Evolutionary conservation across 805 yeast genomes (phyloP), one percentile per base, ranked within the genome.

Genomic region (Barnettozyma vustinii): DNA sequence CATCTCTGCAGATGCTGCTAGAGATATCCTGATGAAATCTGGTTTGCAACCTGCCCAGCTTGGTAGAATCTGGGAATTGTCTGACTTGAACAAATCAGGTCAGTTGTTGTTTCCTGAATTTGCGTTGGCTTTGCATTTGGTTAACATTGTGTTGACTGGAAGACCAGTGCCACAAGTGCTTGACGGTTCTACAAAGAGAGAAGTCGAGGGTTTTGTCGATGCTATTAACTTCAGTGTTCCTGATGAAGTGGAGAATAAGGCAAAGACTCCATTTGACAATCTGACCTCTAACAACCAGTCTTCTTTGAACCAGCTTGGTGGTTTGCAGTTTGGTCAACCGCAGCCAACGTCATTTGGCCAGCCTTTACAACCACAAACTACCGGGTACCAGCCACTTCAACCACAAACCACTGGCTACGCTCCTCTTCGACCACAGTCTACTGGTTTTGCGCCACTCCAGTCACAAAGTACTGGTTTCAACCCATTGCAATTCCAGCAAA

Each of bases 11-110:
- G 83, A 80, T 42, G 72, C 84, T 6, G 96, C 96, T 15, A 80
- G 91, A 56, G 83, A 81, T 52, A 83, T 92, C 51, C 73, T 92
- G 57, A 72, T 88, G 70, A 79, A 87, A 56, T 90, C 97, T 0
- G 87, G 88, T 7, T 72, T 92, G 47, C 72, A 80, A 39, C 89
- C 96, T 3, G 73, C 78, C 23, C 80, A 83, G 40, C 74, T 92
- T 57, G 92, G 92, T 3, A 88, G 81, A 57, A 85, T 92, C 52
- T 92, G 98, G 98, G 82, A 85, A 21, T 71, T 92, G 50, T 79
- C 96, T n/a, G 98, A 92, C 62, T 84, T 96, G 2, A 86, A 83
- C 57, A 84, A 81, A 59, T 83, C 94, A 8, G 98, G 98, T 2
- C 76, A 81, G 48, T 76, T 92, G 52, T 69, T 92, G 57, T 92